Percentiles rank a stretch among this genome's conserved stretches.
Evolutionary conservation across 1,284 basidiomycete species (phyloP).

Genomic region (Mycosarcoma maydis): DNA sequence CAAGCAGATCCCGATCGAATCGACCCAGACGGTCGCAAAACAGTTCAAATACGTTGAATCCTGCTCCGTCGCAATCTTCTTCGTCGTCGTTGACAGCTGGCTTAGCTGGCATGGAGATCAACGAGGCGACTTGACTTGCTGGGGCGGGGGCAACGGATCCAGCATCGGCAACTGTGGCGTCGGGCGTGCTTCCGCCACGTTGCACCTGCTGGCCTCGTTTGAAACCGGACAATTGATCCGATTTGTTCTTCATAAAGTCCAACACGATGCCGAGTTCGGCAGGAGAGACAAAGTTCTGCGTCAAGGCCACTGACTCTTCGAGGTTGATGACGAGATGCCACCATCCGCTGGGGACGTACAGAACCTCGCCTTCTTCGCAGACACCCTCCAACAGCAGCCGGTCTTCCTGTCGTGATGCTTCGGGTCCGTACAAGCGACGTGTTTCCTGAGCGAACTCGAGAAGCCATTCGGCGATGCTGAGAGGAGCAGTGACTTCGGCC

Average conservation of each 20-base stretch:
- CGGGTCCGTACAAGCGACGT: slow-evolving; percentile 63
- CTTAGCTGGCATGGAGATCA: not conserved
- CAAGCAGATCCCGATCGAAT: slow-evolving; percentile 35
- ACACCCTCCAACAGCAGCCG: slow-evolving; percentile 67
- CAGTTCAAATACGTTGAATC: slow-evolving; percentile 39
- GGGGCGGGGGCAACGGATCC: slow-evolving; percentile 14
- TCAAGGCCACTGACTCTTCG: slow-evolving; percentile 67
- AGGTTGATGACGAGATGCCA: slow-evolving; percentile 63
- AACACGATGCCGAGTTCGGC: slow-evolving; percentile 68
- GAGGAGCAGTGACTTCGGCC: slow-evolving; percentile 67
- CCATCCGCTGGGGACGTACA: slow-evolving; percentile 67
- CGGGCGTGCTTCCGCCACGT: not conserved
- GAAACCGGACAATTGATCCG: slow-evolving; percentile 69
- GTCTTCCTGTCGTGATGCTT: slow-evolving; percentile 22
- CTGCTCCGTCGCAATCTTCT: slow-evolving; percentile 45
- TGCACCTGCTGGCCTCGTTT: slow-evolving; percentile 43
- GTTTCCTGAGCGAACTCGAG: slow-evolving; percentile 67
- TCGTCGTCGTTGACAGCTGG: slow-evolving; percentile 29
- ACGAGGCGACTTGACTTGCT: slow-evolving; percentile 22
- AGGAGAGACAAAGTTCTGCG: slow-evolving; percentile 69
- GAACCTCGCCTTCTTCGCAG: slow-evolving; percentile 67
- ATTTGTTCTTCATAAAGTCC: slow-evolving; percentile 68
- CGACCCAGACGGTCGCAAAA: slow-evolving; percentile 46
- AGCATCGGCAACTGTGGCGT: no score
- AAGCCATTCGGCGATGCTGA: slow-evolving; percentile 68